Percentiles rank a stretch among this genome's conserved stretches.
Conservation (phyloP, 345 rosid genomes). For the Aurinia saxatilis region DNA sequence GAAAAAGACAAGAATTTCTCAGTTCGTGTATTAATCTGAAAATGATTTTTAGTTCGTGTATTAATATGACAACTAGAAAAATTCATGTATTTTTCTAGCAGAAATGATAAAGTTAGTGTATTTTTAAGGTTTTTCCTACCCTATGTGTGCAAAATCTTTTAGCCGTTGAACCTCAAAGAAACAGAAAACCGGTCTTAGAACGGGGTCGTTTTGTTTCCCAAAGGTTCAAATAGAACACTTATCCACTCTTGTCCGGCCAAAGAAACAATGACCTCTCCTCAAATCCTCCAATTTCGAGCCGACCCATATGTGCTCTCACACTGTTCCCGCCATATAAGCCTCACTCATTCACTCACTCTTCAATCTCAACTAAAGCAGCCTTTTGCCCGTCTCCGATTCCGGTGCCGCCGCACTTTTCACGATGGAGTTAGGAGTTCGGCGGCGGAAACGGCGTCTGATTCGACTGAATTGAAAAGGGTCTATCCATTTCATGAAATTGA, state of each 20-base stretch:
- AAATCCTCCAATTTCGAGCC: slow-evolving; percentile 20
- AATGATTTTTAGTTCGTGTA: too few species aligned
- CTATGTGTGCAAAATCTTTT: too few species aligned
- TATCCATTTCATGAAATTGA: slow-evolving; percentile 89
- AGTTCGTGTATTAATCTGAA: too few species aligned
- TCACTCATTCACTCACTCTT: slow-evolving; percentile 7
- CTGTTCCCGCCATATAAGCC: slow-evolving; percentile 6
- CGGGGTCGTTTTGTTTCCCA: too few species aligned
- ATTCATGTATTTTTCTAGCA: too few species aligned
- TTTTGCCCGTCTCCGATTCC: slow-evolving; percentile 2
- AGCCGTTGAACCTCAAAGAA: too few species aligned
- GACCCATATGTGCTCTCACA: slow-evolving; percentile 24
- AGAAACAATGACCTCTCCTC: slow-evolving; percentile 31
- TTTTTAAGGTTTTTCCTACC: too few species aligned
- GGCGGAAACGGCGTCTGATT: slow-evolving; percentile 1
- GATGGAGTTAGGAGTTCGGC: slow-evolving; percentile 12
- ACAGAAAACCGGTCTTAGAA: too few species aligned
- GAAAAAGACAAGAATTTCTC: too few species aligned
- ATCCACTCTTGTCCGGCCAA: slow-evolving; percentile 20
- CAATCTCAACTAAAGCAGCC: slow-evolving; percentile 20
- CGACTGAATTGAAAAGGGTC: slow-evolving; percentile 42
- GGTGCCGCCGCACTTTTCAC: slow-evolving; percentile 8
- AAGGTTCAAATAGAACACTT: slow-evolving; percentile 3
- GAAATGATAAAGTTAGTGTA: too few species aligned
- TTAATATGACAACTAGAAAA: too few species aligned